Conservation (phyloP, 441 rosid genomes). For the Croton laevigatus region DNA sequence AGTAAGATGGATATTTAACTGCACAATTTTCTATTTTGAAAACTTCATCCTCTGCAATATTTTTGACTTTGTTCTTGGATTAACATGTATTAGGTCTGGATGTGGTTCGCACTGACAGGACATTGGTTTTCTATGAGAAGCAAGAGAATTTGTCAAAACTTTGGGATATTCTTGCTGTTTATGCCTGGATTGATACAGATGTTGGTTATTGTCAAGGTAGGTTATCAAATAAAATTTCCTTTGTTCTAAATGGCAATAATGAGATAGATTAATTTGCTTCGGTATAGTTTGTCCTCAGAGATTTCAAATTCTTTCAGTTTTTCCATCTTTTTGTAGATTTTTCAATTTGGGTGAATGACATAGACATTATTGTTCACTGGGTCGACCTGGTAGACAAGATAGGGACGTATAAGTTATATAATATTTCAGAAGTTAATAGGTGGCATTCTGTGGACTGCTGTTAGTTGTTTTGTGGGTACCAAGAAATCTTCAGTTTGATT, state of each 20-base stretch:
- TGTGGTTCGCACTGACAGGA: slow-evolving; percentile 89
- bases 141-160: slow-evolving; percentile 83
- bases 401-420: not conserved
- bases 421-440: not conserved
- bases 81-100: slow-evolving; percentile 61
- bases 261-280: not conserved
- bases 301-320: not conserved
- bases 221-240: slow-evolving; percentile 18
- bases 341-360: not conserved
- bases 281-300: not conserved
- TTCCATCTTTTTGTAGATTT: not conserved
- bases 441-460: not conserved
- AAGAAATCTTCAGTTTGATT: too few relatives aligned
- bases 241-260: not conserved
- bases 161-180: slow-evolving; percentile 91
- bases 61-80: slow-evolving; percentile 13
- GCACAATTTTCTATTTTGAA: not conserved
- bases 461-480: not conserved
- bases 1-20: slow-evolving; percentile 21
- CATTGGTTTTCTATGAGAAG: slow-evolving; percentile 82
- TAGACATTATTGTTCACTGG: not conserved
- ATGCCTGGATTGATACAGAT: slow-evolving; percentile 89
- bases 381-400: not conserved
- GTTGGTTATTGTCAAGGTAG: slow-evolving; percentile 96
- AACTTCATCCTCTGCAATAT: not conserved